A percentile compares a stretch with the other conserved stretches of the same genome.
phyloP scores from a whole-genome alignment of 805 yeast species.

The Candida coleopterorum region DNA sequence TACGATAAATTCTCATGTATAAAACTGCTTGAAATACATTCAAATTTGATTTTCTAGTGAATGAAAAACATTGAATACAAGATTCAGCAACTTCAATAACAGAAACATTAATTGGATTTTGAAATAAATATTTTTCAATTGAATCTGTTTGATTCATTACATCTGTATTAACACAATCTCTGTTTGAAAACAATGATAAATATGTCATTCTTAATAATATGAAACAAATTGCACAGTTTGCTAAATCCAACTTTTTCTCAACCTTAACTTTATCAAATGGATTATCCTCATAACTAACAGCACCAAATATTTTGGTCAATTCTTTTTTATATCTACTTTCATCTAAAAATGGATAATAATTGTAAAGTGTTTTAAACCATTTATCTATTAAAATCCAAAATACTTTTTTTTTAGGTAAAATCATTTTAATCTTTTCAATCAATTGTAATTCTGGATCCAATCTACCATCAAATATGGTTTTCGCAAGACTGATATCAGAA shows the following conservation, averaged over 20 bases:
- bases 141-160: conserved; percentile 19
- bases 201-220: conserved; percentile 39
- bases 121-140: conserved; percentile 34
- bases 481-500: conserved; percentile 16
- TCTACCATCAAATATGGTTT: conserved; percentile 15
- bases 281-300: conserved; percentile 21
- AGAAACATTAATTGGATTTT: conserved; percentile 43
- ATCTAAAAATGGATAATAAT: conserved; percentile 60
- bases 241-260: conserved; percentile 35
- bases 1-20: conserved; percentile 24
- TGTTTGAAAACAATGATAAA: conserved; percentile 34
- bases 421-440: conserved; percentile 25
- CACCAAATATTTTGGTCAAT: conserved; percentile 39
- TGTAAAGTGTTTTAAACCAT: conserved; percentile 53
- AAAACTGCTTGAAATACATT: conserved; percentile 27
- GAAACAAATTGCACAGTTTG: conserved; percentile 35
- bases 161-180: conserved; percentile 20
- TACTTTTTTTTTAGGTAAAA: conserved; percentile 47
- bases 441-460: conserved; percentile 26
- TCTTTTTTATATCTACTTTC: conserved; percentile 44
- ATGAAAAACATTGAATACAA: conserved; percentile 52
- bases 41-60: conserved; percentile 33
- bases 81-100: conserved; percentile 46
- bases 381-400: conserved; percentile 52
- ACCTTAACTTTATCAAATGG: conserved; percentile 22